Conservation (phyloP, 106 monocot genomes). For the Dendrobium nobile region DNA sequence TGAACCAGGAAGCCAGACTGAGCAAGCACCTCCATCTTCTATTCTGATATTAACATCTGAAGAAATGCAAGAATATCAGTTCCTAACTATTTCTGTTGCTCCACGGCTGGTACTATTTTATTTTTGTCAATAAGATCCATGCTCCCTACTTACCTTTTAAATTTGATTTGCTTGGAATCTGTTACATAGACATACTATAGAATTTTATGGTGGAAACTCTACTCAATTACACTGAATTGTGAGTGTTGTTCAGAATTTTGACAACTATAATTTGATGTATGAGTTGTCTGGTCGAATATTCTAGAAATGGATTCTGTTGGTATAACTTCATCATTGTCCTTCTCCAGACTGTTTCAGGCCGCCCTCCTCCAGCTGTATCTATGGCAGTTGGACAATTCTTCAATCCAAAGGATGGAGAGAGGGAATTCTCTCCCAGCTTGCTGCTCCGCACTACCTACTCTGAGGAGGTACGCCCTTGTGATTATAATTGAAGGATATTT, state of each 20-base stretch:
- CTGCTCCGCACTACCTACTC: conserved; percentile 47
- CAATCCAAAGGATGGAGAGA: conserved; percentile 63
- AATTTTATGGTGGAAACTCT: neutral
- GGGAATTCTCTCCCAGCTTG: conserved; percentile 37
- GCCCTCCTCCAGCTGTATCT: conserved; percentile 88
- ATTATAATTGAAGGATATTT: conserved; percentile 4
- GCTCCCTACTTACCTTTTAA: neutral
- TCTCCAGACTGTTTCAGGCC: conserved; percentile 92
- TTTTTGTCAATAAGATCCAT: neutral
- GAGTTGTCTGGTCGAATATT: neutral
- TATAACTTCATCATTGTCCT: neutral
- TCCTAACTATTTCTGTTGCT: conserved; percentile 93
- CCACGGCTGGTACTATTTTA: conserved; percentile 74
- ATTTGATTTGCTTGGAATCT: neutral
- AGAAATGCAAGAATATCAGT: conserved; percentile 77
- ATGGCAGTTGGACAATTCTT: conserved; percentile 99
- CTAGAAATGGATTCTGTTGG: neutral
- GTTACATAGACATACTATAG: no score
- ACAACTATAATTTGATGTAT: neutral
- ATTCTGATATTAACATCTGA: conserved; percentile 64
- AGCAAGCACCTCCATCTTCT: conserved; percentile 92
- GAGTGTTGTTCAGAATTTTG: neutral
- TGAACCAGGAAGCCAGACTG: conserved; percentile 98
- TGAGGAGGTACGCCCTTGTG: conserved; percentile 37
- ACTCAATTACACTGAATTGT: neutral